Evolutionary conservation across 2,329 filamentous ascomycete species (phyloP).

Genomic region (Calonectria hongkongensis): DNA sequence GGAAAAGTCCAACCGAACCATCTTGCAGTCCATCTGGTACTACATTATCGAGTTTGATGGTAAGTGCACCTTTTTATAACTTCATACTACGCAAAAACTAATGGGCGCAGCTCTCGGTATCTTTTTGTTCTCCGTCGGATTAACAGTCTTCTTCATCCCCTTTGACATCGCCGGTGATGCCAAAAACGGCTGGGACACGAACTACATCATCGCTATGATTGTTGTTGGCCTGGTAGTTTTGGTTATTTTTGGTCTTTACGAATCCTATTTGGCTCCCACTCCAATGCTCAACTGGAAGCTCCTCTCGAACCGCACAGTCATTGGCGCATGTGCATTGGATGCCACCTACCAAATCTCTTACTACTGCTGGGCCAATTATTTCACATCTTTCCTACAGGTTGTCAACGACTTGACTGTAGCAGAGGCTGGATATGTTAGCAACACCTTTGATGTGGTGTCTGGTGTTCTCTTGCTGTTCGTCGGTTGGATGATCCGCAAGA

Average conservation of each 20-base stretch:
- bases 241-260: slow-evolving; percentile 72
- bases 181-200: slow-evolving; percentile 67
- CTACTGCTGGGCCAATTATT: slow-evolving; percentile 68
- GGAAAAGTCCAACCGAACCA: slow-evolving; percentile 63
- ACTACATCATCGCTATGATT: slow-evolving; percentile 72
- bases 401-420: slow-evolving; percentile 68
- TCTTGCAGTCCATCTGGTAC: slow-evolving; percentile 63
- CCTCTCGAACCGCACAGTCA: slow-evolving; percentile 68
- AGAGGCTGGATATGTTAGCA: slow-evolving; percentile 68
- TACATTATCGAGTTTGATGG: slow-evolving; percentile 49
- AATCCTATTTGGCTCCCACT: slow-evolving; percentile 72
- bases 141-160: slow-evolving; percentile 74
- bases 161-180: slow-evolving; percentile 70
- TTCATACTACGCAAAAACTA: not conserved
- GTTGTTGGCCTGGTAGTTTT: slow-evolving; percentile 74
- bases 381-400: slow-evolving; percentile 71
- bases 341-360: slow-evolving; percentile 65
- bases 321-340: slow-evolving; percentile 66
- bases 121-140: slow-evolving; percentile 70
- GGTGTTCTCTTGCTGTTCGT: slow-evolving; percentile 68
- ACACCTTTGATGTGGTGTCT: slow-evolving; percentile 69
- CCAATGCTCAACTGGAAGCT: slow-evolving; percentile 74
- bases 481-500: slow-evolving; percentile 67
- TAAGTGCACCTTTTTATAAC: not conserved
- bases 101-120: slow-evolving; percentile 62